Percentiles rank a stretch among this genome's conserved stretches.
phyloP scores from a whole-genome alignment of 345 rosid species.

The Adansonia digitata region DNA sequence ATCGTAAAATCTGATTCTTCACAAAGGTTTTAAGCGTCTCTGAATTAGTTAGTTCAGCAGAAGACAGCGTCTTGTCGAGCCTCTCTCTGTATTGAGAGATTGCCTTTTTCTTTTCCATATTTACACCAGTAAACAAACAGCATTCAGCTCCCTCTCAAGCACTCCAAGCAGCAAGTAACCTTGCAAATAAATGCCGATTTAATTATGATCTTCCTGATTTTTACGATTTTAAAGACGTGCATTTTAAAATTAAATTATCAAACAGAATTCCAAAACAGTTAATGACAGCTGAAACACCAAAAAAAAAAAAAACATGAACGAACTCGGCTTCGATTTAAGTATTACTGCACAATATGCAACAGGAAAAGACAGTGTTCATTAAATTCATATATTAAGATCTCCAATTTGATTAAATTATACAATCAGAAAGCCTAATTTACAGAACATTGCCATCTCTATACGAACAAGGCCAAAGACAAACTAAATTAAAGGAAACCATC shows the following conservation, averaged over 20 bases:
- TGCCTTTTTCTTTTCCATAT: slow-evolving; percentile 48
- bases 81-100: slow-evolving; percentile 66
- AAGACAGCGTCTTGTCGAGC: slow-evolving; percentile 67
- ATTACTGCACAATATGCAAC: background rate
- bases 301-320: background rate
- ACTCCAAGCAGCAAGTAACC: background rate
- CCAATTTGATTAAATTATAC: background rate
- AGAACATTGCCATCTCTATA: background rate
- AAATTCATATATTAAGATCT: background rate
- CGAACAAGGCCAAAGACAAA: background rate
- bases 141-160: slow-evolving; percentile 5
- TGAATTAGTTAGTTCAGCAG: slow-evolving; percentile 52
- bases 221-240: background rate
- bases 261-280: background rate
- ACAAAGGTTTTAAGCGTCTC: slow-evolving; percentile 53
- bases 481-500: background rate
- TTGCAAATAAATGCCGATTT: background rate
- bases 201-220: background rate
- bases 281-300: background rate
- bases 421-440: background rate
- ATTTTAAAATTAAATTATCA: background rate
- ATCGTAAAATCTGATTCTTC: slow-evolving; percentile 46
- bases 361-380: background rate
- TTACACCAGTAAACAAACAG: slow-evolving; percentile 23
- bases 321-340: background rate